Evolutionary conservation across 2,329 filamentous ascomycete species (phyloP), one percentile per base, ranked within the genome.

Genomic region (Purpureocillium lavendulum): DNA sequence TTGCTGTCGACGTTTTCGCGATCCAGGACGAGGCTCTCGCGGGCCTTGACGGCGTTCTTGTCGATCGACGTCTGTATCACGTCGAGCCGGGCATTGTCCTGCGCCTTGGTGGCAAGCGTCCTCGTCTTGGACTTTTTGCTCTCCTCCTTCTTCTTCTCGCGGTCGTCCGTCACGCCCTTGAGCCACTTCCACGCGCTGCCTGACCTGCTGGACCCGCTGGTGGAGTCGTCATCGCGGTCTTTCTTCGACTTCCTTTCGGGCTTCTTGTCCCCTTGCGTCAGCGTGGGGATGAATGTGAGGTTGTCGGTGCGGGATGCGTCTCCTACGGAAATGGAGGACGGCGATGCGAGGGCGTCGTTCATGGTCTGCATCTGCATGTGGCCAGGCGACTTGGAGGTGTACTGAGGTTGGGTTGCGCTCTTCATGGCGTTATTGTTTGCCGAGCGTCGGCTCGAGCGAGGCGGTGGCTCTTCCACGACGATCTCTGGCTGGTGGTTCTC

Each of bases 61-160:
- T 97, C 90, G 55, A 94, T 89, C 0, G 89, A 94, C 30, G 78
- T 84, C 55, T 96, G 89, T 16, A 95, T 69, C 16, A 94, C 77
- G 52, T 97, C 90, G 21, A 96, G 70, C 24, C 90, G 79, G 15
- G 84, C 82, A 49, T 82, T 88, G 52, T 95, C 89, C 47, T 89
- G 82, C 1, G 66, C 60, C 50, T 75, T 78, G 48, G 84, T 69
- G 2, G 62, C 59, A 9, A 68, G 64, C 11, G 60, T 60, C 56
- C 78, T 82, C 1, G 73, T 65, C 52, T 87, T 89, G 32, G 75
- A 73, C 51, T 81, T 81, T 57, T 82, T 88, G 37, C 67, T 65
- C 42, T 84, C 75, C 18, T 75, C 74, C 38, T 77, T 73, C 45
- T 70, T 68, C 48, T 74, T 72, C 40, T 75, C 73, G 54, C 76